Conservation (phyloP, 345 rosid genomes). For the Citrus unshiu region DNA sequence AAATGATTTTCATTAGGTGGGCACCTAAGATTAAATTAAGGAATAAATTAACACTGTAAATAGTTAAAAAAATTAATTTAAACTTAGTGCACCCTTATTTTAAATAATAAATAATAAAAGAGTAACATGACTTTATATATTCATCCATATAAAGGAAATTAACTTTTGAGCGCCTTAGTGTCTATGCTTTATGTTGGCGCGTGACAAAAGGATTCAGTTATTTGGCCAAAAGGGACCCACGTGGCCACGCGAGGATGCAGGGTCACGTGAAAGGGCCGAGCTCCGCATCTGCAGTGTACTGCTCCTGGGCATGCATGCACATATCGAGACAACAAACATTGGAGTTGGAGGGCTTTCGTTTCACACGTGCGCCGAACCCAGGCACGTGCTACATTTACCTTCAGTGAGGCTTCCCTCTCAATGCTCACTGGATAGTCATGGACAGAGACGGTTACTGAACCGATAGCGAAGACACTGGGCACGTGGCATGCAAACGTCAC, state of each 20-base stretch:
- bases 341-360: background rate
- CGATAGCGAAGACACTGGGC: background rate
- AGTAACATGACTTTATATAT: too few species aligned
- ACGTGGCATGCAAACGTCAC: slow-evolving; percentile 16
- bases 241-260: slow-evolving; percentile 17
- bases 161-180: too few species aligned
- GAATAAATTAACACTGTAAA: too few species aligned
- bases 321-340: background rate
- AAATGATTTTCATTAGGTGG: too few species aligned
- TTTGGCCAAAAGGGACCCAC: too few species aligned
- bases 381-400: background rate
- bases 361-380: slow-evolving; percentile 25
- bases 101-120: too few species aligned
- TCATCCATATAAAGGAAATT: too few species aligned
- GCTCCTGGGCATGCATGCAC: slow-evolving; percentile 6
- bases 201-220: background rate
- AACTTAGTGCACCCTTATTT: too few species aligned
- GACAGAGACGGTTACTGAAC: slow-evolving; percentile 20
- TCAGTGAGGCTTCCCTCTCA: background rate
- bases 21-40: too few species aligned
- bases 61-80: too few species aligned
- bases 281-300: slow-evolving; percentile 9
- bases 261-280: slow-evolving; percentile 28
- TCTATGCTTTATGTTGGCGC: background rate
- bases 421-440: slow-evolving; percentile 12